Base-by-base conservation (phyloP, 371 early-diverging fungal genomes). In the Gilbertella persicaria region DNA sequence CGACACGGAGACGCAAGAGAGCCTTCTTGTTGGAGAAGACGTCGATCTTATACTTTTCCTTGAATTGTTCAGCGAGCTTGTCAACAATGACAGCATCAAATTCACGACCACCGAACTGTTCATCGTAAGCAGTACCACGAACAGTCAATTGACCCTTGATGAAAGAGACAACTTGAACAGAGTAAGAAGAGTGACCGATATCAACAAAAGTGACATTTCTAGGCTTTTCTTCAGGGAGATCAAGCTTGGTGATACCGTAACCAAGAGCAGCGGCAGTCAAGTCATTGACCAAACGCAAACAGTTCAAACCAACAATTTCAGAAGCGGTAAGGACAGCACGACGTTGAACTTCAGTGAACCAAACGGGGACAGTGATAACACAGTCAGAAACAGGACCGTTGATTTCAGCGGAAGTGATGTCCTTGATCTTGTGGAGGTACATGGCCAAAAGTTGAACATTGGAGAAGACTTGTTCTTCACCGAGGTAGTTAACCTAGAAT, bases 221-320 rank as follows among this genome's bases (percentile, higher is more conserved):
- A 54, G 97, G 88, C 80, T 93, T 93, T 35, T 93, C 89, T 75
- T 95, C 96, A 58, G 97, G 97, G 53, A 97, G 80, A 71, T 98
- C 98, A 28, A 83, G 78, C 85, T 96, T 96, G 72, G 97, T 98
- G 71, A 98, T 96, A 73, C 98, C 97, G 64, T 96, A 98, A 45
- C 93, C 95, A 53, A 98, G 87, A 36, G 98, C 96, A 50, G 91
- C 87, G 23, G 97, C 96, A 33, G 96, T 94, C 61, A 84, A 84
- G 59, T 98, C 98, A 75, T 96, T 94, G 71, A 98, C 84, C 50
- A 97, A 71, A 55, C 95, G 86, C 60, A 98, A 80, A 59, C 87
- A 87, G 84, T 94, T 96, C 57, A 98, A 72, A n/a, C 94, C 94
- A 16, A 94, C 92, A 56, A 98, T 88, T 65, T 91, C 85, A 49